These are phyloP conservation scores for Exsudoporus frostii DNA, from an alignment of 768 basidiomycete genomes.

Conservation along the genomic window DNA sequence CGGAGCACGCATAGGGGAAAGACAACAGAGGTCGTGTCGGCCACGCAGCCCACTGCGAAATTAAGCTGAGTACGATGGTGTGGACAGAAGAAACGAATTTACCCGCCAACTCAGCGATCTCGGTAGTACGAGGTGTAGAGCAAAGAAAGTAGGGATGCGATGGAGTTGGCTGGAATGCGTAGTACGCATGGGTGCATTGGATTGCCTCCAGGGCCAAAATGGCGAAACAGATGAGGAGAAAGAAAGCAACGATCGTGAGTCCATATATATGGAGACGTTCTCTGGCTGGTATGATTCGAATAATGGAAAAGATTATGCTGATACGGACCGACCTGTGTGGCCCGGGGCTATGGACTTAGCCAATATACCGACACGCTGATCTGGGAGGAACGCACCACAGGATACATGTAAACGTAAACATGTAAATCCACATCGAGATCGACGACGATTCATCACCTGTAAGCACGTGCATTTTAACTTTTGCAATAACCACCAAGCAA, in stretches of 20 bases:
- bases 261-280: constrained; percentile 11
- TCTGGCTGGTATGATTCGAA: constrained; percentile 12
- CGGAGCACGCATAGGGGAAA: constrained; percentile 11
- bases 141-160: background rate
- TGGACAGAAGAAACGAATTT: background rate
- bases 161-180: background rate
- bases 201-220: constrained; percentile 3
- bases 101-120: constrained; percentile 7
- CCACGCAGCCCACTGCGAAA: background rate
- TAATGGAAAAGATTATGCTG: constrained; percentile 19
- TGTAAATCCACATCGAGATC: constrained; percentile 15
- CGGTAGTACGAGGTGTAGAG: background rate
- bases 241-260: constrained; percentile 6
- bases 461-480: background rate
- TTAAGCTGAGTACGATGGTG: background rate
- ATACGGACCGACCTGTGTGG: constrained; percentile 20
- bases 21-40: background rate
- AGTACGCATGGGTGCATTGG: background rate
- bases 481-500: background rate
- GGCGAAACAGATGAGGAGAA: constrained; percentile 5
- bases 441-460: background rate
- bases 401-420: constrained; percentile 5
- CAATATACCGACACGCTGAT: background rate
- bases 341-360: background rate
- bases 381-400: constrained; percentile 14